Conservation (phyloP, 352 stramenopile genomes). For the Pythium periplocum region DNA sequence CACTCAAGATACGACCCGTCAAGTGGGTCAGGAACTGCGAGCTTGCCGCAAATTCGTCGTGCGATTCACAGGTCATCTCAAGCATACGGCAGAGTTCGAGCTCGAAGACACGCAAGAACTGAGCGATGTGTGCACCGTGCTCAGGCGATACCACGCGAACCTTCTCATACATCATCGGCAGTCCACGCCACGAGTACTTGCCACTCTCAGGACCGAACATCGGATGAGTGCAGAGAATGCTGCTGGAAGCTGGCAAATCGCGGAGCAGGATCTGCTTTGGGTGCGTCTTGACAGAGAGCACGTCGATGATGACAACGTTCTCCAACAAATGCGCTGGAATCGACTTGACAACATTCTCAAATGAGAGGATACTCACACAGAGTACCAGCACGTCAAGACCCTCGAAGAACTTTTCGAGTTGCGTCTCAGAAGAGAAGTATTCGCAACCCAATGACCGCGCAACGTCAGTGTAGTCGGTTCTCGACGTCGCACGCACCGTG, state of each 20-base stretch:
- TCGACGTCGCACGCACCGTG: conserved; percentile 79
- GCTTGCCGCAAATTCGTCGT: conserved; percentile 96
- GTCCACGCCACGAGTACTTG: conserved; percentile 91
- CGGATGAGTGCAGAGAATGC: conserved; percentile 96
- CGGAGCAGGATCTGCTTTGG: conserved; percentile 91
- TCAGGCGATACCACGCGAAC: conserved; percentile 76
- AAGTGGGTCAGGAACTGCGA: conserved; percentile 98
- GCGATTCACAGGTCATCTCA: conserved; percentile 93
- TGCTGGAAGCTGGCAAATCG: conserved; percentile 81
- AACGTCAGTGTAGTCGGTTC: conserved; percentile 75
- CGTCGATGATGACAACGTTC: conserved; percentile 94
- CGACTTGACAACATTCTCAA: conserved; percentile 53
- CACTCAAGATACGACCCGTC: conserved; percentile 93
- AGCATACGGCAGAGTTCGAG: conserved; percentile 96
- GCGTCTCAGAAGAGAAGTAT: conserved; percentile 50
- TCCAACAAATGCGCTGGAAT: conserved; percentile 69
- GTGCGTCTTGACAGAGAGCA: conserved; percentile 98
- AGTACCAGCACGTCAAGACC: conserved; percentile 94
- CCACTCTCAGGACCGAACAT: conserved; percentile 98
- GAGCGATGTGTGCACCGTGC: conserved; percentile 66
- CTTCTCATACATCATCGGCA: conserved; percentile 97
- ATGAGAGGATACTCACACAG: conserved; percentile 77
- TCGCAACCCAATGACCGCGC: conserved; percentile 48
- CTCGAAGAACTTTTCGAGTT: conserved; percentile 89
- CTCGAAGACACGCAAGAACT: conserved; percentile 95